Evolutionary conservation across 1,284 basidiomycete genomes (phyloP), one percentile per base, ranked within the genome.

Genomic region (Ceratobasidium sp.): DNA sequence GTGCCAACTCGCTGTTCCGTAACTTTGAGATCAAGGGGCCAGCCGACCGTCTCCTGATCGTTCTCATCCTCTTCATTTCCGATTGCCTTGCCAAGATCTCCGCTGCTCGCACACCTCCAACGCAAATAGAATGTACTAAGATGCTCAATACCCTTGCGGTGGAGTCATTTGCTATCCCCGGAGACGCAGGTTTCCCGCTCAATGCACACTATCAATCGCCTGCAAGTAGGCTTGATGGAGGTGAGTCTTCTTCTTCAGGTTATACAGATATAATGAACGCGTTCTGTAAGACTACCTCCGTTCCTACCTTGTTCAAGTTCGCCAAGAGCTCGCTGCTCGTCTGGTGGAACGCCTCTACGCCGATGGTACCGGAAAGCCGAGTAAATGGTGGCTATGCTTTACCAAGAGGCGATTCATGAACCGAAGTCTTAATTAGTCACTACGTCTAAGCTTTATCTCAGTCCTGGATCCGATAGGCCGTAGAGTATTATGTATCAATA

Each of bases 301-400:
- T 46, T 89, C 91, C 76, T 99, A 99, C 83, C 85, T 99, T 71
- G 90, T 89, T 4, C 97, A 99, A 82, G 92, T 92, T 2, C 88
- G 97, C 61, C 94, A 96, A 81, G 97, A 99, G 80, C 85, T 96
- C 28, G 92, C 94, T 18, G 84, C 88, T 14, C 88, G 97, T 50
- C 82, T 99, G 69, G 87, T 96, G 39, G 95, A 97, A 78, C 87
- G 90, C 72, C 84, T 99, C 48, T 99, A 98, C 80, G 88, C 90
- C 77, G 86, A 96, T 83, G 87, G 92, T 59, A 89, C 90, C 3
- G 90, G 91, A 72, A 94, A 92, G 79, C 96, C 97, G 0, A 97
- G 92, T 86, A 99, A 99, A 82, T 99, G 97, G 97, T 99, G 97
- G 97, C 95, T 99, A 92, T 92, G 94, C 43, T 99, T 99, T 88